phyloP scores from a whole-genome alignment of 2,329 filamentous ascomycete species.

The Alternaria infectoria region DNA sequence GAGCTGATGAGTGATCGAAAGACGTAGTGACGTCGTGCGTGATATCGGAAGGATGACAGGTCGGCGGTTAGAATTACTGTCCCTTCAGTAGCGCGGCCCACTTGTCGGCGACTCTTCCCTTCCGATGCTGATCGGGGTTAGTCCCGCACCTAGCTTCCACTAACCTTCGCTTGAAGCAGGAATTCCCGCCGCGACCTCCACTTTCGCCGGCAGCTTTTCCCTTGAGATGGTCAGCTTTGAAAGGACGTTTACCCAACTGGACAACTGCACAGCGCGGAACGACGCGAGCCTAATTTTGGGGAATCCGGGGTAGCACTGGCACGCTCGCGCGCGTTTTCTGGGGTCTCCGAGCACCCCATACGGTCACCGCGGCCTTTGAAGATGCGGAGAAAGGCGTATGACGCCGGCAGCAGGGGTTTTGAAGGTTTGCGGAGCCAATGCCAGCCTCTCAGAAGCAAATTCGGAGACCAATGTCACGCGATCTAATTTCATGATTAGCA shows the following conservation, averaged over 20 bases:
- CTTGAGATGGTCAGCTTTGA: conserved; percentile 7
- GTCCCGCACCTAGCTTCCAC: not conserved
- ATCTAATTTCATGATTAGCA: not conserved
- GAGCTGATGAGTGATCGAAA: not conserved
- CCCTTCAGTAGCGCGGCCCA: not conserved
- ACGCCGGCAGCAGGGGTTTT: not conserved
- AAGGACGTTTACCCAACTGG: conserved; percentile 10
- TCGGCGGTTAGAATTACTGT: conserved; percentile 7
- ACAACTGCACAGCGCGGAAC: conserved; percentile 24
- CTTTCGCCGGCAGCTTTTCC: conserved; percentile 3
- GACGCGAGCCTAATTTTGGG: conserved; percentile 26
- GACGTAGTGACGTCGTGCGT: not conserved
- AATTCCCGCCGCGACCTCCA: conserved; percentile 19
- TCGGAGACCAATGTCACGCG: not conserved
- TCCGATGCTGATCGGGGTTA: not conserved
- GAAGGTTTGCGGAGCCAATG: not conserved
- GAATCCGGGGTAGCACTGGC: conserved; percentile 24
- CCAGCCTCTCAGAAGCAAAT: not conserved
- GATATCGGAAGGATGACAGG: not conserved
- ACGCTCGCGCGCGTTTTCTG: conserved; percentile 6
- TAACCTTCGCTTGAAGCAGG: not conserved
- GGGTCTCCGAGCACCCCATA: conserved; percentile 14
- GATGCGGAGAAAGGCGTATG: not conserved
- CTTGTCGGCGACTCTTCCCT: conserved; percentile 11
- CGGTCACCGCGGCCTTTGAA: conserved; percentile 14